These are phyloP conservation scores for Scheffersomyces quercinus DNA, from an alignment of 1,139 yeast species.

Conservation along the genomic window DNA sequence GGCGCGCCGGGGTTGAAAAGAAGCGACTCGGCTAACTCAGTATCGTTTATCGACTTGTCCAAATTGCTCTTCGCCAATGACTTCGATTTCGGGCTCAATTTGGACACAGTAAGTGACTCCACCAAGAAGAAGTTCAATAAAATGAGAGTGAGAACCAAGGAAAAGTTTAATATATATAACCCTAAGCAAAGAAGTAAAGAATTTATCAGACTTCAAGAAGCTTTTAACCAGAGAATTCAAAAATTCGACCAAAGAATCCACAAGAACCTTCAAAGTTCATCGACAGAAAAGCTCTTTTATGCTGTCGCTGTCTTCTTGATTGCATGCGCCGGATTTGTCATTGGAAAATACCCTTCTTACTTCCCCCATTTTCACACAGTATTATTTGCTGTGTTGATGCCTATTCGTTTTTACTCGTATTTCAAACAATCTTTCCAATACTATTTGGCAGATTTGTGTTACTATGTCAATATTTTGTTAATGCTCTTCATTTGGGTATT, in stretches of 20 bases:
- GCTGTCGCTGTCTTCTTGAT: conserved; percentile 70
- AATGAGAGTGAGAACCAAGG: conserved; percentile 39
- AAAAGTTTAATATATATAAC: conserved; percentile 27
- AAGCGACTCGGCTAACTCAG: conserved; percentile 35
- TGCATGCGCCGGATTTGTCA: conserved; percentile 70
- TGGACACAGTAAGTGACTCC: conserved; percentile 37
- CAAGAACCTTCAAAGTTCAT: conserved; percentile 51
- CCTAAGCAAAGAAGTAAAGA: conserved; percentile 21
- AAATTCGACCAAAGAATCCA: conserved; percentile 60
- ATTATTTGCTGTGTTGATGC: conserved; percentile 66
- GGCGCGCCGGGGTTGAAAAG: conserved; percentile 12
- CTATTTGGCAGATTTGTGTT: conserved; percentile 90
- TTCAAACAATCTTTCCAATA: conserved; percentile 79
- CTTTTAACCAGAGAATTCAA: conserved; percentile 42
- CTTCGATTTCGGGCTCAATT: conserved; percentile 45
- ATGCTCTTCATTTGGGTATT: conserved; percentile 78
- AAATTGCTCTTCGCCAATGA: conserved; percentile 41
- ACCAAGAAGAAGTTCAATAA: conserved; percentile 37
- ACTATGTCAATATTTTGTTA: conserved; percentile 77
- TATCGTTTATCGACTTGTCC: conserved; percentile 39
- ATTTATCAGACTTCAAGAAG: conserved; percentile 32
- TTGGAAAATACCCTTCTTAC: conserved; percentile 75
- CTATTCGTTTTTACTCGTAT: conserved; percentile 81
- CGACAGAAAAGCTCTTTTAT: conserved; percentile 80
- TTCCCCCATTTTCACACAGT: conserved; percentile 77